These are phyloP conservation scores for Neurospora cerealis DNA, from an alignment of 495 filamentous ascomycete genomes.

Conservation along the genomic window DNA sequence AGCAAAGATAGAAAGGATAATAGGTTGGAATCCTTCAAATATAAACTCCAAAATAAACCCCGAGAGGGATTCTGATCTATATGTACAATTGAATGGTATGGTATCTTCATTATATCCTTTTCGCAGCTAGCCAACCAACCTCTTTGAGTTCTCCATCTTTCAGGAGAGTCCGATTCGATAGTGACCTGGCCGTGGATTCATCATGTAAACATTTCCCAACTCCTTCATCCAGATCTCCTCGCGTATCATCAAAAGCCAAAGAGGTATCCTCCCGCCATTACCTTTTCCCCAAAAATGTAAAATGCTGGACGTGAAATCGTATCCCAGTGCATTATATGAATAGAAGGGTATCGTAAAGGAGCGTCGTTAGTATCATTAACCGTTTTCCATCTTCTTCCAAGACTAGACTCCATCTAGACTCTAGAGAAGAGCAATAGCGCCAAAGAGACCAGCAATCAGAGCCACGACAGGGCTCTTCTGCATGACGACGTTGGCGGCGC, in stretches of 20 bases:
- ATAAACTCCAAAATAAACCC: neutral
- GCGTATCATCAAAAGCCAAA: neutral
- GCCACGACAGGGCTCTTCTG: slow-evolving; percentile 22
- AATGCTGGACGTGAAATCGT: neutral
- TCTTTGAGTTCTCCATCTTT: neutral
- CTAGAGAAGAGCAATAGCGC: slow-evolving; percentile 28
- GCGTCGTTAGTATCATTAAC: neutral
- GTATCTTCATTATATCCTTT: neutral
- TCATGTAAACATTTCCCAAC: neutral
- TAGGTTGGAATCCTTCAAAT: neutral
- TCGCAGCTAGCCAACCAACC: neutral
- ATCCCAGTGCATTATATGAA: neutral
- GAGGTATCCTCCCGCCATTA: neutral
- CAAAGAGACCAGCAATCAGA: slow-evolving; percentile 26
- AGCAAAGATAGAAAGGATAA: neutral
- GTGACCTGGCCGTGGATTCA: neutral
- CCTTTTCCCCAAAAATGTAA: neutral
- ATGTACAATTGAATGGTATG: neutral
- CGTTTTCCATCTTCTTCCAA: neutral
- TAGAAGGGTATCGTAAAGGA: neutral
- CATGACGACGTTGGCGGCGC: slow-evolving; percentile 14
- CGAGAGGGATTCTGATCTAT: neutral
- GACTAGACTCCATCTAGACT: slow-evolving; percentile 9
- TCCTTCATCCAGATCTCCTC: neutral
- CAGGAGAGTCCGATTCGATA: neutral